Conservation (phyloP, 1,284 basidiomycete species). For the Takashimella koratensis region DNA sequence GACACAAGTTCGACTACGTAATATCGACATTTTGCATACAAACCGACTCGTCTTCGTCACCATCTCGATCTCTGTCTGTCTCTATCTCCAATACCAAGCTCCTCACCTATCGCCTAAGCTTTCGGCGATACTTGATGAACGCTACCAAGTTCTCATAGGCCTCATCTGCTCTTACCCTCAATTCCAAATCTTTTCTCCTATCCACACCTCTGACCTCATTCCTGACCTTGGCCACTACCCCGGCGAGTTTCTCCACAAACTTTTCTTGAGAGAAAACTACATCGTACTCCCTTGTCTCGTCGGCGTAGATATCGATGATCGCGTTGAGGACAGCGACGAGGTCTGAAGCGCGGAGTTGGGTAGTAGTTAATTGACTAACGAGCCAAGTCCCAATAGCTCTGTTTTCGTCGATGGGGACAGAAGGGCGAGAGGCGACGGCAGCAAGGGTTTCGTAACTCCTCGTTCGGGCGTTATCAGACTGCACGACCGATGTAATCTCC, state of each 20-base stretch:
- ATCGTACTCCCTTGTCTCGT: slow-evolving; percentile 81
- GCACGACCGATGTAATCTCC: slow-evolving; percentile 58
- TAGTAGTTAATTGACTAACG: slow-evolving; percentile 5
- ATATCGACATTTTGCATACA: too few relatives aligned
- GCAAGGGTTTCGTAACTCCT: slow-evolving; percentile 79
- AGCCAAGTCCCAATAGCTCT: slow-evolving; percentile 26
- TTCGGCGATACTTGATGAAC: slow-evolving; percentile 81
- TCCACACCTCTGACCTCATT: slow-evolving; percentile 59
- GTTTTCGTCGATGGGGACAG: slow-evolving; percentile 64
- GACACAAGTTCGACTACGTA: too few relatives aligned
- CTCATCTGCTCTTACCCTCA: slow-evolving; percentile 52
- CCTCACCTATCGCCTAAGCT: slow-evolving; percentile 12
- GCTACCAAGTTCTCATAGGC: slow-evolving; percentile 72
- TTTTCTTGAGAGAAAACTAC: slow-evolving; percentile 63
- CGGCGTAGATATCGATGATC: slow-evolving; percentile 90
- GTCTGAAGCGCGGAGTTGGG: background rate
- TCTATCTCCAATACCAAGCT: too few relatives aligned
- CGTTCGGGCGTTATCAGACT: slow-evolving; percentile 60
- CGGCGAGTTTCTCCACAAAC: slow-evolving; percentile 57
- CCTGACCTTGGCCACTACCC: slow-evolving; percentile 58
- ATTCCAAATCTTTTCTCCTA: slow-evolving; percentile 48
- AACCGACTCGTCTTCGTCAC: too few relatives aligned
- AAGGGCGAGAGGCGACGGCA: slow-evolving; percentile 67
- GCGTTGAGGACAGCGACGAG: slow-evolving; percentile 77
- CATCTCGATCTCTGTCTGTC: too few relatives aligned